These are phyloP conservation scores for Neurospora sp. DNA, from an alignment of 495 filamentous ascomycete genomes.

Conservation along the genomic window DNA sequence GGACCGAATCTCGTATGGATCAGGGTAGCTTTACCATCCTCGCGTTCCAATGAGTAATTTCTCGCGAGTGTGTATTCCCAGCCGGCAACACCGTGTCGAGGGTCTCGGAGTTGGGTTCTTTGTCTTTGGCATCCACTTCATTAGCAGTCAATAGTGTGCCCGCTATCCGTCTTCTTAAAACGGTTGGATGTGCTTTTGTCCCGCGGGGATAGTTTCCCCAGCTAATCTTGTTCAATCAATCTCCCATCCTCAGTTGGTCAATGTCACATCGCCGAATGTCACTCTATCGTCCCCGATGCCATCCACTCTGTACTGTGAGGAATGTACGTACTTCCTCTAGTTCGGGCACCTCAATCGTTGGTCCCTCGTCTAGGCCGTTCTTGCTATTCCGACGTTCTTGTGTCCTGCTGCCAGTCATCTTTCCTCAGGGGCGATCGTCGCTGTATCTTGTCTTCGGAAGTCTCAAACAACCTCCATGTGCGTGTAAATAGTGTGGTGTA, in stretches of 20 bases:
- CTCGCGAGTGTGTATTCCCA: constrained; percentile 1
- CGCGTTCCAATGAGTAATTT: neutral
- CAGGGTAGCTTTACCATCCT: neutral
- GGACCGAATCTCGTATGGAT: neutral
- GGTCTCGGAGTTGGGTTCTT: constrained; percentile 1
- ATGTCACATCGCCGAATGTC: constrained; percentile 6
- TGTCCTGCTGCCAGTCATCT: neutral
- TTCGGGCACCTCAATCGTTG: neutral
- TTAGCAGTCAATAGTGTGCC: neutral
- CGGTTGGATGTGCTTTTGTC: neutral
- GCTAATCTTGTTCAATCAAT: neutral
- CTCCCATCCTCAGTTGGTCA: neutral
- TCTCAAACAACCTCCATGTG: neutral
- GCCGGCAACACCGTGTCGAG: constrained; percentile 1
- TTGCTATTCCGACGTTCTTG: constrained; percentile 6
- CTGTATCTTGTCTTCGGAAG: neutral
- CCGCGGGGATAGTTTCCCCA: neutral
- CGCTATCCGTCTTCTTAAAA: neutral
- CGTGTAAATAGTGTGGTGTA: neutral
- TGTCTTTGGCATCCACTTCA: neutral
- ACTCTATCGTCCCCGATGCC: constrained; percentile 6
- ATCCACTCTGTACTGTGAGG: neutral
- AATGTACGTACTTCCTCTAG: neutral
- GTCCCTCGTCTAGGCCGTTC: neutral
- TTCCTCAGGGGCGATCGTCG: neutral